These are phyloP conservation scores for Gaeumannomyces sp. DNA, from an alignment of 2,329 filamentous ascomycete species.

Conservation along the genomic window DNA sequence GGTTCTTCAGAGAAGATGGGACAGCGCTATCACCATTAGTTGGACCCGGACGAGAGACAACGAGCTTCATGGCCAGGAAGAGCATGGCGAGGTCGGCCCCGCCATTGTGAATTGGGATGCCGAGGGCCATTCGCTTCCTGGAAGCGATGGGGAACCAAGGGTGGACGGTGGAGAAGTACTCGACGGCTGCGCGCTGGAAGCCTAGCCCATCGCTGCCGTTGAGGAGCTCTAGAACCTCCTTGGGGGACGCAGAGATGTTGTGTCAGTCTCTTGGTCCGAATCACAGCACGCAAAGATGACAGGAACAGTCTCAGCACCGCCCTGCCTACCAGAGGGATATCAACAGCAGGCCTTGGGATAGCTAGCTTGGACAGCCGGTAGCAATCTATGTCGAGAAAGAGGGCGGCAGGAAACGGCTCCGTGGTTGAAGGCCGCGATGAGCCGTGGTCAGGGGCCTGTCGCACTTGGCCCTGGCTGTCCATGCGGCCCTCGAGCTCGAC, in stretches of 20 bases:
- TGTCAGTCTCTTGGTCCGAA: not conserved
- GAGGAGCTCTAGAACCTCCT: slow-evolving; percentile 34
- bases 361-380: slow-evolving; percentile 30
- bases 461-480: slow-evolving; percentile 12
- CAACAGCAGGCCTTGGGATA: slow-evolving; percentile 31
- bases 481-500: slow-evolving; percentile 32
- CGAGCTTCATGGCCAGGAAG: slow-evolving; percentile 43
- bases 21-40: not conserved
- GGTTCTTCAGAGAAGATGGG: slow-evolving; percentile 14
- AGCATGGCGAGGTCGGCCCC: slow-evolving; percentile 40
- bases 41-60: slow-evolving; percentile 22
- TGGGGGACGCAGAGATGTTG: not conserved
- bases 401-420: slow-evolving; percentile 32
- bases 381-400: slow-evolving; percentile 36
- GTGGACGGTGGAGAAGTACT: slow-evolving; percentile 39
- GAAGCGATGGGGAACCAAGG: slow-evolving; percentile 42
- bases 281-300: not conserved
- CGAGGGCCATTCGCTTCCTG: slow-evolving; percentile 36
- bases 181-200: slow-evolving; percentile 30
- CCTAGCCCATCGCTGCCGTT: slow-evolving; percentile 25
- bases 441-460: not conserved
- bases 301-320: no score
- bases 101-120: slow-evolving; percentile 34
- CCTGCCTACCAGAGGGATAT: slow-evolving; percentile 30
- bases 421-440: slow-evolving; percentile 17